These are phyloP conservation scores for Guadua angustifolia DNA, from an alignment of 176 grass and related monocot species.

Conservation along the genomic window DNA sequence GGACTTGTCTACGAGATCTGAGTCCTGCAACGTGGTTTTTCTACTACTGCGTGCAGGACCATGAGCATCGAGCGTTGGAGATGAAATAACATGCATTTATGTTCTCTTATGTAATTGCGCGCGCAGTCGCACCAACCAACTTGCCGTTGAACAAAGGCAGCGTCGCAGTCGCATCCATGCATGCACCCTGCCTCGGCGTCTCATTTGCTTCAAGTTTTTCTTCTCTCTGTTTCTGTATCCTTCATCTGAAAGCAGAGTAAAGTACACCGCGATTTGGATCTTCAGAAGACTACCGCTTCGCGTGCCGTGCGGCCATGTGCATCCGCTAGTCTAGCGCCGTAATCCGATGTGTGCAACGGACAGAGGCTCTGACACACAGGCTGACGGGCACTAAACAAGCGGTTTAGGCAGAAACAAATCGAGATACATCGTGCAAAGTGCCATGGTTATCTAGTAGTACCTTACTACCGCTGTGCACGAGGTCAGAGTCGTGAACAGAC, in stretches of 20 bases:
- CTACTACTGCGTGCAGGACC: neutral
- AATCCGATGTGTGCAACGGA: neutral
- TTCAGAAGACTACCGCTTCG: neutral
- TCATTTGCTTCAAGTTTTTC: neutral
- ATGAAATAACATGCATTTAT: neutral
- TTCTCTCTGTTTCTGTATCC: too few relatives aligned
- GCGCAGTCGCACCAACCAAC: neutral
- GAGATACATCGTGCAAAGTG: neutral
- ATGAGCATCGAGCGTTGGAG: neutral
- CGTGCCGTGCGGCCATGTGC: conserved; percentile 12
- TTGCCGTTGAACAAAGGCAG: neutral
- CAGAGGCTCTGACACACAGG: neutral
- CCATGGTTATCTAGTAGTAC: neutral
- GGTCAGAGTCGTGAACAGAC: neutral
- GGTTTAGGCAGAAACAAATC: neutral
- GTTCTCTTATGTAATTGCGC: neutral
- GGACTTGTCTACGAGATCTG: neutral
- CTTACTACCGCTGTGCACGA: neutral
- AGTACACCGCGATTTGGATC: neutral
- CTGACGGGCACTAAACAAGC: neutral
- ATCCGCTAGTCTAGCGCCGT: neutral
- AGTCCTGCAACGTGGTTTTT: neutral
- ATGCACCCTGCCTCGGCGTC: neutral
- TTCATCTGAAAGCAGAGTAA: neutral
- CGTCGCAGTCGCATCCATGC: neutral